Evolutionary conservation across 2,329 filamentous ascomycete genomes (phyloP), one percentile per base, ranked within the genome.

Genomic region (Colletotrichum filicis): DNA sequence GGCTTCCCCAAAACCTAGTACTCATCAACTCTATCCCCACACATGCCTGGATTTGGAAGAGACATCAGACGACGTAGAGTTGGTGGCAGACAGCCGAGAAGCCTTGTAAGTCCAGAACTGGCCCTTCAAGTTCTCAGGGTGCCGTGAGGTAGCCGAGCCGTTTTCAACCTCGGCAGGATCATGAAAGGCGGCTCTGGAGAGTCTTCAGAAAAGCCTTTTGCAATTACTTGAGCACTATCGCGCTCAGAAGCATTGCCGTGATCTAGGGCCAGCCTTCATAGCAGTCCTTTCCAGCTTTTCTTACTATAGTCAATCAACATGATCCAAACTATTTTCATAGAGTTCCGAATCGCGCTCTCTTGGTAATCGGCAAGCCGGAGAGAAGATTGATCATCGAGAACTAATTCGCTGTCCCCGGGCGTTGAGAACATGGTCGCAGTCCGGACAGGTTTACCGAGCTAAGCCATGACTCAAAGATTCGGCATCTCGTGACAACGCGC

Each of bases 241-340:
- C 16, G 26, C 9, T 28, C 7, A 28, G n/a, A 22, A 22, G 0
- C 9, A 16, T 28, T 28, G 55, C 28, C 8, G 35, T 19, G 14
- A 24, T n/a, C 9, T 4, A 4, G 3, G 14, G 19, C 24, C 32
- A 26, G 11, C n/a, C 22, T 42, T 16, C 16, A 35, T 11, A 42
- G n/a, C 3, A 19, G 14, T 19, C 16, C 16, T 19, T 42, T 3
- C 8, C 42, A 49, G 19, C 42, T 22, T 22, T 19, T 8, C 1
- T 49, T 19, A 22, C 42, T 3, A 8, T 11, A 49, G 19, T 19
- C 7, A 22, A 49, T 11, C 3, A 4, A 9, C 1, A 49, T 22
- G 7, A n/a, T n/a, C 9, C 2, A 4, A 7, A 22, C 1, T 5
- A n/a, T 19, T 4, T 8, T 9, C 2, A 0, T 9, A 8, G 4